Evolutionary conservation across 1,284 basidiomycete genomes (phyloP).

Genomic region (Ceratobasidium theobromae): DNA sequence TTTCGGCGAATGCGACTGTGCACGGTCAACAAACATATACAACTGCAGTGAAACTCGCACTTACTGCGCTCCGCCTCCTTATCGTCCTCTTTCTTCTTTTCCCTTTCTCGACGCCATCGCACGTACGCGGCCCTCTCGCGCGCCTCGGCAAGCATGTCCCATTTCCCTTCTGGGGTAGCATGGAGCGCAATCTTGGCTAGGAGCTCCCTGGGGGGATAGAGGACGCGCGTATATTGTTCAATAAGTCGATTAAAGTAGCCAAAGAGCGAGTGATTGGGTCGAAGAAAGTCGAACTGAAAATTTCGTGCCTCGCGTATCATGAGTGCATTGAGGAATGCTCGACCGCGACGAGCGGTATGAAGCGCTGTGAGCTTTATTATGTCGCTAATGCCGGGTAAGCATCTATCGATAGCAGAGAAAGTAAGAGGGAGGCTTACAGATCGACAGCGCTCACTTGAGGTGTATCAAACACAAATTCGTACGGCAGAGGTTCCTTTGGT

Average conservation of each 20-base stretch:
- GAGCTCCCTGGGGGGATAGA: slow-evolving; percentile 78
- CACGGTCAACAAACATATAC: slow-evolving; percentile 13
- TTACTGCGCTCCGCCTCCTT: slow-evolving; percentile 82
- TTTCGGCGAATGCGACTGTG: slow-evolving; percentile 87
- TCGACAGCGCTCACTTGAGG: slow-evolving; percentile 90
- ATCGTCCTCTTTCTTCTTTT: slow-evolving; percentile 85
- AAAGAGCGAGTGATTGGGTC: slow-evolving; percentile 93
- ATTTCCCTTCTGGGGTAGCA: slow-evolving; percentile 56
- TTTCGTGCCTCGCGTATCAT: slow-evolving; percentile 90
- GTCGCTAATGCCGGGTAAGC: slow-evolving; percentile 54
- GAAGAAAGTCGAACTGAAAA: slow-evolving; percentile 97
- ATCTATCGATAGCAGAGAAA: slow-evolving; percentile 36
- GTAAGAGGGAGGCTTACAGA: slow-evolving; percentile 60
- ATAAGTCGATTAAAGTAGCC: slow-evolving; percentile 96
- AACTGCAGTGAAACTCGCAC: slow-evolving; percentile 41
- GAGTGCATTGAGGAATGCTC: slow-evolving; percentile 81
- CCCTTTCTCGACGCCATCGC: slow-evolving; percentile 75
- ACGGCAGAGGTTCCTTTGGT: slow-evolving; percentile 74
- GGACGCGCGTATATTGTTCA: slow-evolving; percentile 91
- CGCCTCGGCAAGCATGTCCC: slow-evolving; percentile 78
- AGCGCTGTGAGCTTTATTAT: slow-evolving; percentile 93
- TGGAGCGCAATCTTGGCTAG: slow-evolving; percentile 70
- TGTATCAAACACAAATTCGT: slow-evolving; percentile 85
- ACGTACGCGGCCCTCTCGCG: slow-evolving; percentile 88
- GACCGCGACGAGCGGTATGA: slow-evolving; percentile 91